These are phyloP conservation scores for Penicillium egyptiacum DNA, from an alignment of 495 filamentous ascomycete genomes.

Conservation along the genomic window DNA sequence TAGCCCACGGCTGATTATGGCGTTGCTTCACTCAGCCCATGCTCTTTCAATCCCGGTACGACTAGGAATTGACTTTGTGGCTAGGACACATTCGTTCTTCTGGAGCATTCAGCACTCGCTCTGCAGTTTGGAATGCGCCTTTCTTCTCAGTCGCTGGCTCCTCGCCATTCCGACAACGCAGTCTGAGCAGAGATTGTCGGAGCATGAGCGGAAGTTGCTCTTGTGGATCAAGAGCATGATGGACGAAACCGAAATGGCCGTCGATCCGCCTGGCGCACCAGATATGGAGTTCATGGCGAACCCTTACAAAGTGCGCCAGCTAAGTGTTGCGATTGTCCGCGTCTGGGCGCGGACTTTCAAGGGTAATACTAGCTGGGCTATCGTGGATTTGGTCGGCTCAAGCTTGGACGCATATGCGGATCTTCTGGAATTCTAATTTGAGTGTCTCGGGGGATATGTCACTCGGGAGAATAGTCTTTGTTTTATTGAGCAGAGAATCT, in stretches of 20 bases:
- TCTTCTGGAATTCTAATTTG: constrained; percentile 35
- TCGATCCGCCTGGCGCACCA: constrained; percentile 46
- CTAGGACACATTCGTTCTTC: constrained; percentile 53
- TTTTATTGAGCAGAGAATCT: not conserved
- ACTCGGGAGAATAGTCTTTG: not conserved
- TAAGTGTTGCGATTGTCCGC: constrained; percentile 53
- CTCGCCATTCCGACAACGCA: constrained; percentile 48
- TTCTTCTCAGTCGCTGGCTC: constrained; percentile 55
- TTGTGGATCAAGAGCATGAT: constrained; percentile 71
- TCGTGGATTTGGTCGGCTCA: constrained; percentile 52
- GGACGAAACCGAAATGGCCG: constrained; percentile 73
- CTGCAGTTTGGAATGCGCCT: constrained; percentile 55
- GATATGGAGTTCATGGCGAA: constrained; percentile 48
- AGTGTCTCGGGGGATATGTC: not conserved
- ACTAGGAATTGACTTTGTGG: constrained; percentile 54
- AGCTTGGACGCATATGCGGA: constrained; percentile 48
- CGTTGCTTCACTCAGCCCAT: constrained; percentile 53
- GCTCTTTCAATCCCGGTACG: constrained; percentile 55
- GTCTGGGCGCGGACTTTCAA: constrained; percentile 55
- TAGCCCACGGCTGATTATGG: constrained; percentile 50
- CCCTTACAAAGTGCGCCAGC: constrained; percentile 47
- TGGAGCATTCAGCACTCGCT: constrained; percentile 59
- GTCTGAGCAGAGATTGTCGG: constrained; percentile 45
- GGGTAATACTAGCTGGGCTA: constrained; percentile 56
- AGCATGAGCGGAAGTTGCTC: constrained; percentile 63